Evolutionary conservation across 163 green algal species (phyloP), one percentile per base, ranked within the genome.

Genomic region (Scenedesmus sp.): DNA sequence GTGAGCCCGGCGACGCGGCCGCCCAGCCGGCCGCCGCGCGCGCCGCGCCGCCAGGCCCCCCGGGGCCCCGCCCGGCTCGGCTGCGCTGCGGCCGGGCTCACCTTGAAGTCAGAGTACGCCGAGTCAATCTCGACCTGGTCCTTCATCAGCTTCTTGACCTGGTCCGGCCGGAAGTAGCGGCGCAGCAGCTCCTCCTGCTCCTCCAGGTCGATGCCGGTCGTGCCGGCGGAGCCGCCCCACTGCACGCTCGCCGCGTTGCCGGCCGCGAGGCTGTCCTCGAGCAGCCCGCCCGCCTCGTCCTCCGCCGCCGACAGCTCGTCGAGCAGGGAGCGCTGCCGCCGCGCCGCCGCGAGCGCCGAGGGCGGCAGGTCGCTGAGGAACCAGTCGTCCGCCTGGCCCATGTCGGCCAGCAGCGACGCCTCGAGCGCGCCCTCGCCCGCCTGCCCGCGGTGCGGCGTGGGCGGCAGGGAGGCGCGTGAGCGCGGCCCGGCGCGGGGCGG

Each of bases 91-190:
- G n/a, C n/a, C n/a, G 7, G 6, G 6, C 74, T 45, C 63, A 81
- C 74, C 74, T 42, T 58, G 4, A 81, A 34, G 7, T 70, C 75
- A 26, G 64, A 64, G 14, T 58, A 48, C 0, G 63, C 33, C 14
- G 26, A 53, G 17, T 83, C 65, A 5, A 77, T 56, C 17, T 76
- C 79, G 3, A 50, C 50, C 72, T 91, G 86, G 34, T 87, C 80
- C 31, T 73, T 79, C 84, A 91, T 82, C n/a, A 88, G 78, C 81
- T 87, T 78, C 63, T 83, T 79, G 4, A 87, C 86, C 86, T 91
- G 82, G 60, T 85, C 72, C 11, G 84, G 86, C 58, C 82, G 86
- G 72, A 89, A 91, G 44, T 88, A 79, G 36, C 86, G 70, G 9
- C 18, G 1, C 67, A 91, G 84, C 45, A 91, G 58, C 3, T 54